Evolutionary conservation across 495 filamentous ascomycete species (phyloP).

Genomic region (Echria macrotheca): DNA sequence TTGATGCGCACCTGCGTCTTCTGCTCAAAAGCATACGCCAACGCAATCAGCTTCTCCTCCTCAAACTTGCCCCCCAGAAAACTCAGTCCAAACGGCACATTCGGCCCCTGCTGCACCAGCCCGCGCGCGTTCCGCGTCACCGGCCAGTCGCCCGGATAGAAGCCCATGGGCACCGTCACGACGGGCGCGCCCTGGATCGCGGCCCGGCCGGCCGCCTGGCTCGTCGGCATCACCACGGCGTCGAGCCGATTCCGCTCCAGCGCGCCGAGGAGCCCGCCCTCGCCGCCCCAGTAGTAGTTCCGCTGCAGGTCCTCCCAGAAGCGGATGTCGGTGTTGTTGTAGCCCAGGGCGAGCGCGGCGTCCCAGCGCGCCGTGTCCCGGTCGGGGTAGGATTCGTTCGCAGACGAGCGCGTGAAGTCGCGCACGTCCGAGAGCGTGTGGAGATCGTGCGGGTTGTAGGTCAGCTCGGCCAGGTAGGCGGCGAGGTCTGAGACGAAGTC

Average conservation of each 20-base stretch:
- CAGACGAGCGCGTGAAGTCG: constrained; percentile 29
- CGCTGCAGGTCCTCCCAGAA: constrained; percentile 15
- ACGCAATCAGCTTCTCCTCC: constrained; percentile 52
- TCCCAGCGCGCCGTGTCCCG: constrained; percentile 37
- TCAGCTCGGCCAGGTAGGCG: constrained; percentile 42
- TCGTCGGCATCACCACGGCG: constrained; percentile 39
- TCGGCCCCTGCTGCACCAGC: constrained; percentile 11
- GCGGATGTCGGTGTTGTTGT: background rate
- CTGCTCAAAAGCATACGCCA: constrained; percentile 67
- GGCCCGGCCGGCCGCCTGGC: constrained; percentile 21
- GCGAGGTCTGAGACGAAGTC: constrained; percentile 43
- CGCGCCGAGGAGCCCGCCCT: constrained; percentile 27
- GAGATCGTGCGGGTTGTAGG: constrained; percentile 44
- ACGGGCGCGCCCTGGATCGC: constrained; percentile 32
- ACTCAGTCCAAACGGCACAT: constrained; percentile 22
- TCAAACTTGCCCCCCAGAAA: constrained; percentile 54
- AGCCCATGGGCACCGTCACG: constrained; percentile 43
- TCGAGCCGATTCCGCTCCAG: constrained; percentile 34
- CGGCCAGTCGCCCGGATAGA: constrained; percentile 18
- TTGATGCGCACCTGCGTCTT: constrained; percentile 44
- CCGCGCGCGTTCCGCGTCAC: constrained; percentile 12
- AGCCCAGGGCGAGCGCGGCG: constrained; percentile 14
- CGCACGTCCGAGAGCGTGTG: constrained; percentile 24
- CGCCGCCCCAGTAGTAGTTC: constrained; percentile 19
- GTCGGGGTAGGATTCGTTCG: constrained; percentile 25